Evolutionary conservation across 1,284 basidiomycete genomes (phyloP), one percentile per base, ranked within the genome.

Genomic region (Fomitopsis schrenkii): DNA sequence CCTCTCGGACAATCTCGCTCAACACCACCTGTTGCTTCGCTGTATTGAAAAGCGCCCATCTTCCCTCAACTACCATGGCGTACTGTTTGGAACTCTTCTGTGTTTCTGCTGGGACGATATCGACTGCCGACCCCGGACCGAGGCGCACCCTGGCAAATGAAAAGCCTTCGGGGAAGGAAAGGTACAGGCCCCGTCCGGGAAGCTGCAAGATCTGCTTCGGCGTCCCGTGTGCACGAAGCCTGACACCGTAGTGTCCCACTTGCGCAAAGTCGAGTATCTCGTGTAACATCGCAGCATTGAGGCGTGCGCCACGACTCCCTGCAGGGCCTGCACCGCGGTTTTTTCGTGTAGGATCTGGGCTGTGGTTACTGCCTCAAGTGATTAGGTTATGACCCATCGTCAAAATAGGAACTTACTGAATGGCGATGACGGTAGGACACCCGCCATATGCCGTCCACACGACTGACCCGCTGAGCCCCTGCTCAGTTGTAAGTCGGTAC

Each of bases 401-500:
- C 42, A 10, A 35, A 35, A 10, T 7, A 38, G 15, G 26, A 26
- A 50, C 42, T 4, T 17, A 62, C 61, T 62, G 61, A 22, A 62
- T 62, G 33, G 57, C 61, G 10, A 62, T 41, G 10, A 55, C 57
- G 7, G 48, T 59, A 2, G 57, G 61, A 14, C 4, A 15, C 2
- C 52, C 42, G 8, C 45, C 0, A 33, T 59, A 56, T n/a, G 22
- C 50, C 2, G 26, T 48, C 61, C 61, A 62, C 22, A 62, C 61
- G 7, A 57, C 48, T 22, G 57, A 55, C 10, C 61, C 61, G 53
- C 61, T 62, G 26, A 62, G 55, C 6, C 61, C 61, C 38, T 55
- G 50, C 57, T 62, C 50, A 7, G 61, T 62, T 26, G 55, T 41
- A 14, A 33, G 41, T 9, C 33, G 12, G 22, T 62, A 62, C 38